Evolutionary conservation across 352 stramenopile genomes (phyloP), one percentile per base, ranked within the genome.

Genomic region (Pythium pectinolyticum): DNA sequence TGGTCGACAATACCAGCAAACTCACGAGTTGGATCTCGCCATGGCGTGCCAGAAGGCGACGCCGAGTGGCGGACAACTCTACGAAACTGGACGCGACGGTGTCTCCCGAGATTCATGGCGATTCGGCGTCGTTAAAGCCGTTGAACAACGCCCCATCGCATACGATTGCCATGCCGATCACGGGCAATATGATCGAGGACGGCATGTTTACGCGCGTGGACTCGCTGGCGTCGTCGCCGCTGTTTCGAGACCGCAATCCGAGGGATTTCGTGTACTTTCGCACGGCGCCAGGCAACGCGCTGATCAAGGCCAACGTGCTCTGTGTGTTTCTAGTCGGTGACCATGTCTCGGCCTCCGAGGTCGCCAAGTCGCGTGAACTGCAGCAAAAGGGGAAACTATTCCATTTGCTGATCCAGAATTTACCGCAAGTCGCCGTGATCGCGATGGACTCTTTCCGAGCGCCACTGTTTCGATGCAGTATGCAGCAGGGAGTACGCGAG

Each of bases 381-480:
- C 80, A 92, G 41, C 70, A 86, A 22, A 74, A 67, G 28, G 79
- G 77, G 49, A 92, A 92, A 41, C 27, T 92, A 9, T 86, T 93
- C 32, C 84, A 93, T 51, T 37, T 93, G 40, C 64, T 93, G 34
- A 92, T 93, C 53, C 62, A 83, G 31, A 89, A 90, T 57, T 67
- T 89, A 14, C 80, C 82, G 0, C 65, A 75, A 15, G 74, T 73
- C 4, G 84, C 84, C 0, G 75, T 89, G 9, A 54, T 84, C 22
- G 82, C 82, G 3, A 90, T 92, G 75, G 70, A 93, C 52, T 84
- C 75, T 9, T 93, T 92, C 55, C 79, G 82, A 3, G 75, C 72
- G 3, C 84, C 84, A 7, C 49, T 90, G 10, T 93, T 93, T 50
- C 77, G 84, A 2, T 93, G 84, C 45, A 88, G 63, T 43, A 74